Evolutionary conservation across 495 filamentous ascomycete genomes (phyloP), one percentile per base, ranked within the genome.

Genomic region (Beverwykella pulmonaria): DNA sequence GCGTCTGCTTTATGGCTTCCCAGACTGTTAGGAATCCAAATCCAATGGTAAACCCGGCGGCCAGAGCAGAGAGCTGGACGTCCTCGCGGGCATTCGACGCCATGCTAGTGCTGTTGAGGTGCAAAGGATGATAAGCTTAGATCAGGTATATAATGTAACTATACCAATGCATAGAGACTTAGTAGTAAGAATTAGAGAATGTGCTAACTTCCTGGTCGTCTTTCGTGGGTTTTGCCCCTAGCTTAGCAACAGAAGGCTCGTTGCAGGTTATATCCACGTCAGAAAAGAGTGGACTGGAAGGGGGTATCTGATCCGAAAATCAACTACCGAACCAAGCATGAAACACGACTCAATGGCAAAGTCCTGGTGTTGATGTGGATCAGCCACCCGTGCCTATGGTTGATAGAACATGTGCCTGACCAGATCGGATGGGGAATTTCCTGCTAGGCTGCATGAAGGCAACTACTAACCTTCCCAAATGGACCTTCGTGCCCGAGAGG

Each of bases 11-110:
- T 20, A 65, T 57, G 8, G 62, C 68, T 27, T 66, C 63, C 62
- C 63, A 66, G 17, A 48, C 50, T 2, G 68, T 71, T 7, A 65
- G 53, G 30, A 61, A 66, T 17, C 68, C 68, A 50, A 71, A 71
- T 15, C 68, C 68, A 19, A 71, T 41, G 15, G 68, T 71, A 53
- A 71, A 71, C 7, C 69, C 69, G 1, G 55, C 59, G 36, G 67
- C 67, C 23, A 70, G 25, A 10, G 56, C 63, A 22, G 67, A 27
- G 25, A 70, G 30, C 36, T 65, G 53, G 49, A 65, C 25, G 22
- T 65, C 67, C 17, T 3, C 17, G 8, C 53, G 46, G 14, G 19
- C 10, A 44, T 29, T 44, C 1, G 60, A 32, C 46, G 14, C 48
- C 48, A 52, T 52, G 10, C 19, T 52, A 10, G 48, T 29, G 17